A percentile compares a stretch with the other conserved stretches of the same genome.
phyloP scores from a whole-genome alignment of 495 filamentous ascomycete species.

The Tuber umbilicatum region DNA sequence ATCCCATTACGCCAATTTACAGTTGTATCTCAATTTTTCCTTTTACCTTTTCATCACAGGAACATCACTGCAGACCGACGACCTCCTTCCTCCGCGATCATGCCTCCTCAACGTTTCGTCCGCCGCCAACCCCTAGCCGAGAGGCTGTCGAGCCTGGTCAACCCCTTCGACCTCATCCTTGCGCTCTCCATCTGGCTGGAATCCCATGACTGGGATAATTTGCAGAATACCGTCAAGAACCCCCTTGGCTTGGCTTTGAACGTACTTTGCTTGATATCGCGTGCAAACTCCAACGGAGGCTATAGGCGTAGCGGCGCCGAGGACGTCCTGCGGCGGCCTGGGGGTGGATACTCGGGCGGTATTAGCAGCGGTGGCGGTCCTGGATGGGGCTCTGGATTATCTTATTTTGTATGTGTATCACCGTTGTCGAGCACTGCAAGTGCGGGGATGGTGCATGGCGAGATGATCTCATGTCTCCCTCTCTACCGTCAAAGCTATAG shows the following conservation, averaged over 20 bases:
- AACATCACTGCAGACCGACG: background rate
- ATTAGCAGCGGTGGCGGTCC: constrained; percentile 32
- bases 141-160: constrained; percentile 69
- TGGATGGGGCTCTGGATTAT: constrained; percentile 56
- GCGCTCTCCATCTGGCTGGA: constrained; percentile 87
- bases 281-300: constrained; percentile 59
- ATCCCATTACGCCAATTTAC: background rate
- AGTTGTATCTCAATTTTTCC: background rate
- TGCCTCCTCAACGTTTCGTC: constrained; percentile 66
- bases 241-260: constrained; percentile 70
- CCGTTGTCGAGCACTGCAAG: background rate
- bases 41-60: background rate
- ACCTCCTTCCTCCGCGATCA: background rate
- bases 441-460: constrained; percentile 2
- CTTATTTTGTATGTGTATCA: constrained; percentile 65
- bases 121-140: constrained; percentile 68
- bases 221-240: constrained; percentile 62
- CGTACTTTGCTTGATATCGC: constrained; percentile 69
- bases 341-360: constrained; percentile 49
- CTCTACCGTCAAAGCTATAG: constrained; percentile 7
- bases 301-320: constrained; percentile 50
- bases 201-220: constrained; percentile 77
- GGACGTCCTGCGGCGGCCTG: constrained; percentile 62
- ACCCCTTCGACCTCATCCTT: constrained; percentile 80
- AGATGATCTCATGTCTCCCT: constrained; percentile 20